Percentiles rank a stretch among this genome's conserved stretches.
These are phyloP conservation scores for Geotrichum aggregatum DNA, from an alignment of 1,139 yeast genomes.

Conservation along the genomic window DNA sequence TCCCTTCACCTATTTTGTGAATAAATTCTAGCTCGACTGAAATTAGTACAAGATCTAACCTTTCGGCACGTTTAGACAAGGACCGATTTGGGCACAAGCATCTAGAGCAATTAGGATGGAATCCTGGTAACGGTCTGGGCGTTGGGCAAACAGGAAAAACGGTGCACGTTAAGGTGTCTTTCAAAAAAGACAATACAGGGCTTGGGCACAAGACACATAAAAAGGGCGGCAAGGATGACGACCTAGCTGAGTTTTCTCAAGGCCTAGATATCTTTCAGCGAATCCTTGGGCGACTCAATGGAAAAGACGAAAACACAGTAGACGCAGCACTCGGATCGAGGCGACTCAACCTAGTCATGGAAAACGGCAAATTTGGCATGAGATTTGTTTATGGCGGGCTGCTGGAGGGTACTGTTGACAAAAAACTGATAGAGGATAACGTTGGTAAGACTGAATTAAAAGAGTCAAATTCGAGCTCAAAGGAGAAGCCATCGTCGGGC, in stretches of 20 bases:
- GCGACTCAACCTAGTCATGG: slow-evolving; percentile 52
- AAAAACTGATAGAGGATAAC: slow-evolving; percentile 35
- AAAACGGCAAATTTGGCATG: slow-evolving; percentile 82
- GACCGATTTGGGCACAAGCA: slow-evolving; percentile 84
- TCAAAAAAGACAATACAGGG: slow-evolving; percentile 80
- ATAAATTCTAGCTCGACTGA: background rate
- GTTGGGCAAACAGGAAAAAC: slow-evolving; percentile 55
- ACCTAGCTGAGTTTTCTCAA: slow-evolving; percentile 65
- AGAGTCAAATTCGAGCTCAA: too few relatives aligned
- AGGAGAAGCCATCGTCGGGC: slow-evolving; percentile 32
- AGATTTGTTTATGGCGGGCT: slow-evolving; percentile 82
- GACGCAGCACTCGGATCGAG: slow-evolving; percentile 32
- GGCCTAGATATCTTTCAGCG: slow-evolving; percentile 93
- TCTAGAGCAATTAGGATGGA: slow-evolving; percentile 81
- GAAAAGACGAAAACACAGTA: slow-evolving; percentile 34
- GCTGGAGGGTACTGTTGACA: slow-evolving; percentile 78
- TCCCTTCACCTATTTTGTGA: slow-evolving; percentile 30
- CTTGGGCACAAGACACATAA: slow-evolving; percentile 67
- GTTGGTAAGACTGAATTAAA: too few relatives aligned
- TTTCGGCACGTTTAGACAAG: slow-evolving; percentile 43
- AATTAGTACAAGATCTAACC: background rate
- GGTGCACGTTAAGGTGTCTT: slow-evolving; percentile 73
- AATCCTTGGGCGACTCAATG: slow-evolving; percentile 73
- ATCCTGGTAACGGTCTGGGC: slow-evolving; percentile 86
- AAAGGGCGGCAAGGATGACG: slow-evolving; percentile 47